Conservation (phyloP, 306 rosid species). For the Vachellia pachyceras region DNA sequence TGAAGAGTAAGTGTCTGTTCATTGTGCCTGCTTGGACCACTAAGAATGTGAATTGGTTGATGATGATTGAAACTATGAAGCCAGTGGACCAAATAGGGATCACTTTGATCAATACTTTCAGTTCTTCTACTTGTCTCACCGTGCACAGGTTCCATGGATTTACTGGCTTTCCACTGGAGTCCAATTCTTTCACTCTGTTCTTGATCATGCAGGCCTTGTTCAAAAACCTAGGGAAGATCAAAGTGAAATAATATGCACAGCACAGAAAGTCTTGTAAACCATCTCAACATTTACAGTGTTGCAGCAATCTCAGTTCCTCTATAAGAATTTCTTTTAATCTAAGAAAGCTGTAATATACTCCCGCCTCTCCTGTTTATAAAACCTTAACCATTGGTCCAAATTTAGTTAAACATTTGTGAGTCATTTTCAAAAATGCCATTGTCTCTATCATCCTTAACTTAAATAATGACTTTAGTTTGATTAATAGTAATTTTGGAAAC, state of each 20-base stretch:
- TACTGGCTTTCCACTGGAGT: slow-evolving; percentile 51
- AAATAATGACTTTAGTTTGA: neutral
- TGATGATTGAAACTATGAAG: slow-evolving; percentile 42
- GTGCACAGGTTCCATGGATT: slow-evolving; percentile 74
- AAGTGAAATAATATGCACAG: neutral
- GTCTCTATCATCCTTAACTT: neutral
- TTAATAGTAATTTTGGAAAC: neutral
- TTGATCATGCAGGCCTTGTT: slow-evolving; percentile 80
- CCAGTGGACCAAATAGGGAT: slow-evolving; percentile 82
- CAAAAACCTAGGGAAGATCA: slow-evolving; percentile 55
- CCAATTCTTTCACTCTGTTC: slow-evolving; percentile 54
- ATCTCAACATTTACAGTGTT: neutral
- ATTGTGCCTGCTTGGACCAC: slow-evolving; percentile 67
- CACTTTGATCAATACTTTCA: slow-evolving; percentile 70
- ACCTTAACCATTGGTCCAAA: neutral
- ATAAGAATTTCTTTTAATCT: neutral
- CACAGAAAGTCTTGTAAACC: neutral
- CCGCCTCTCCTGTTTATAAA: neutral
- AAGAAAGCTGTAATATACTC: neutral
- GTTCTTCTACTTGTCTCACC: slow-evolving; percentile 78
- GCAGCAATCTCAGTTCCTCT: neutral
- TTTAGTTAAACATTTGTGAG: neutral
- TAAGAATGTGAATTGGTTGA: slow-evolving; percentile 51
- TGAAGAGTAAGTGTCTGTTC: slow-evolving; percentile 53
- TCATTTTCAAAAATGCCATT: neutral